A percentile compares a stretch with the other conserved stretches of the same genome.
Conservation (phyloP, 2,329 filamentous ascomycete species). For the Nemania sp. region DNA sequence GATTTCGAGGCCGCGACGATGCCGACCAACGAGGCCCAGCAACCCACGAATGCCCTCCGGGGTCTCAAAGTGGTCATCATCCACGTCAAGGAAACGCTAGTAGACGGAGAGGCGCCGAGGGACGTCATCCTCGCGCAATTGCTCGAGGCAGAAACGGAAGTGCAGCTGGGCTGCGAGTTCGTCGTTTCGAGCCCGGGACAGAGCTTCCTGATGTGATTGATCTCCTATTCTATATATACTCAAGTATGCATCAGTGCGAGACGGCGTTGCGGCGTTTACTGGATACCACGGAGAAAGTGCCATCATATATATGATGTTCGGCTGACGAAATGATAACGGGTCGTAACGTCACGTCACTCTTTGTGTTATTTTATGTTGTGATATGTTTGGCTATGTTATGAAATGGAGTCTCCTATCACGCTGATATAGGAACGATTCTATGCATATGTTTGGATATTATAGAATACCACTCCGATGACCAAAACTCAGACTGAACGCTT, state of each 20-base stretch:
- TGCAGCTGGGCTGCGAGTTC: constrained; percentile 78
- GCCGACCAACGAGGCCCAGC: constrained; percentile 20
- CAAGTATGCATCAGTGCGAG: not conserved
- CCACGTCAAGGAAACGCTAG: constrained; percentile 86
- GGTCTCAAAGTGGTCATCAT: constrained; percentile 86
- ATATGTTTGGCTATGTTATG: no score
- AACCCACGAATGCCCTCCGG: constrained; percentile 57
- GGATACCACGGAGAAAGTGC: constrained; percentile 24
- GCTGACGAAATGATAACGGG: not conserved
- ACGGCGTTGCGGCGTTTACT: constrained; percentile 26
- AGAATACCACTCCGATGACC: no score
- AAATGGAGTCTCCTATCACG: not conserved
- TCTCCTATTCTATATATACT: constrained; percentile 8
- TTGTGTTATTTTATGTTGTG: no score
- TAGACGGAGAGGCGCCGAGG: constrained; percentile 67
- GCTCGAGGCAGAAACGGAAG: constrained; percentile 64
- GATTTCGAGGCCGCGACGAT: constrained; percentile 35
- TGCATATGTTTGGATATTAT: no score
- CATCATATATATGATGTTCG: not conserved
- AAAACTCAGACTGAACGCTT: no score
- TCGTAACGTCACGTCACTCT: not conserved
- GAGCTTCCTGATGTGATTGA: constrained; percentile 53
- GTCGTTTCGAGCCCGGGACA: constrained; percentile 70
- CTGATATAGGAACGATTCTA: not conserved
- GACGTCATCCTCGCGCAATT: constrained; percentile 75